phyloP scores from a whole-genome alignment of 331 rosid species.

The Quercus phellos region DNA sequence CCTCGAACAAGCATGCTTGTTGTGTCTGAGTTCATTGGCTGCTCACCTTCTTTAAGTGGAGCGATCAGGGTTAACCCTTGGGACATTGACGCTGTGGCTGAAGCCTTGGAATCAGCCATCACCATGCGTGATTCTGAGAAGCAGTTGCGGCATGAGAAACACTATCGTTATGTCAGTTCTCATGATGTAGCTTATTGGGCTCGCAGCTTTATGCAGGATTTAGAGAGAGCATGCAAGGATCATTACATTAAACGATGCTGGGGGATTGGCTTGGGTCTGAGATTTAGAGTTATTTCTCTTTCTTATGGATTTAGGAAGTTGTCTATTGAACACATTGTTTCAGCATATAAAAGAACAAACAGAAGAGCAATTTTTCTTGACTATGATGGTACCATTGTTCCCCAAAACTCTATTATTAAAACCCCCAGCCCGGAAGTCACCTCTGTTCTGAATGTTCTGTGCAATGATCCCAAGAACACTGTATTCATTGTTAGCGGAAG shows the following conservation, averaged over 20 bases:
- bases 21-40: conserved; percentile 95
- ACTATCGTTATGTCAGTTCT: conserved; percentile 84
- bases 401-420: conserved; percentile 74
- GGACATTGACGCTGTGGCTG: conserved; percentile 95
- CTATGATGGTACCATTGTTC: conserved; percentile 81
- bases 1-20: conserved; percentile 88
- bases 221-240: conserved; percentile 92
- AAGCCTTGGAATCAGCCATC: conserved; percentile 71
- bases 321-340: conserved; percentile 66
- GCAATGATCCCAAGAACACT: conserved; percentile 76
- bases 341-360: conserved; percentile 71
- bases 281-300: conserved; percentile 86
- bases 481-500: conserved; percentile 94
- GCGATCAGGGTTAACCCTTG: conserved; percentile 98
- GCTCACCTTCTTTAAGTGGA: conserved; percentile 97
- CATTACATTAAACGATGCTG: conserved; percentile 88
- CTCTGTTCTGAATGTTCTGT: conserved; percentile 61
- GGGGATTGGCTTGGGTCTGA: conserved; percentile 90
- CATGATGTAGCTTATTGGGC: conserved; percentile 98
- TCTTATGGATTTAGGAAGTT: conserved; percentile 83
- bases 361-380: conserved; percentile 91
- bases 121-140: conserved; percentile 73
- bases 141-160: conserved; percentile 90
- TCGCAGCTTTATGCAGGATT: conserved; percentile 81
- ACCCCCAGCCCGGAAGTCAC: conserved; percentile 69